phyloP scores from a whole-genome alignment of 257 asterid genomes.

The Penstemon newberryi region DNA sequence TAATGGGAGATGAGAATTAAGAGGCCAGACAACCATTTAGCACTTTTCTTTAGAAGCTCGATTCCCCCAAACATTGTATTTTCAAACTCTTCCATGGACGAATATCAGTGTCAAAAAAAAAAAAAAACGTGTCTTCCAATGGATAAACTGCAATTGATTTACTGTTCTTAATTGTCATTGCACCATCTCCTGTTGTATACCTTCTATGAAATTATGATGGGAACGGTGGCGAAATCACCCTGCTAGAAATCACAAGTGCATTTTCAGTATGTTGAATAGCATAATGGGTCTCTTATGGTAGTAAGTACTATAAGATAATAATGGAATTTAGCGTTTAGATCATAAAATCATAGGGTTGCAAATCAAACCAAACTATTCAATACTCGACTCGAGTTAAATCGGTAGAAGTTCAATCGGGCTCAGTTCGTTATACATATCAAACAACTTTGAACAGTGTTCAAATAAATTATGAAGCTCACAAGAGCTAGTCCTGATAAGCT shows the following conservation, averaged over 20 bases:
- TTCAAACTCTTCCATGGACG: too few species aligned
- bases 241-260: constrained; percentile 21
- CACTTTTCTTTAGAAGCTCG: constrained; percentile 16
- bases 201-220: constrained; percentile 22
- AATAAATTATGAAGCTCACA: too few species aligned
- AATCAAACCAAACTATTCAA: too few species aligned
- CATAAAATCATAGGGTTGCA: too few species aligned
- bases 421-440: too few species aligned
- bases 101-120: constrained; percentile 29
- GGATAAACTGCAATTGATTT: constrained; percentile 25
- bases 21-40: constrained; percentile 26
- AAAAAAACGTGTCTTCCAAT: constrained; percentile 29
- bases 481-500: too few species aligned
- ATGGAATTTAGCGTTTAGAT: too few species aligned
- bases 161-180: constrained; percentile 34
- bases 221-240: constrained; percentile 31
- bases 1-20: constrained; percentile 21
- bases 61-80: constrained; percentile 24
- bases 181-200: constrained; percentile 6
- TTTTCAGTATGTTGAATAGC: neutral
- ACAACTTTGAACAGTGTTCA: too few species aligned
- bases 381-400: too few species aligned
- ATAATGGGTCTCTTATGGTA: neutral
- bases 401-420: too few species aligned
- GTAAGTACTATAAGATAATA: neutral